Conservation (phyloP, 2,329 filamentous ascomycete species). For the Stemphylium lycopersici region DNA sequence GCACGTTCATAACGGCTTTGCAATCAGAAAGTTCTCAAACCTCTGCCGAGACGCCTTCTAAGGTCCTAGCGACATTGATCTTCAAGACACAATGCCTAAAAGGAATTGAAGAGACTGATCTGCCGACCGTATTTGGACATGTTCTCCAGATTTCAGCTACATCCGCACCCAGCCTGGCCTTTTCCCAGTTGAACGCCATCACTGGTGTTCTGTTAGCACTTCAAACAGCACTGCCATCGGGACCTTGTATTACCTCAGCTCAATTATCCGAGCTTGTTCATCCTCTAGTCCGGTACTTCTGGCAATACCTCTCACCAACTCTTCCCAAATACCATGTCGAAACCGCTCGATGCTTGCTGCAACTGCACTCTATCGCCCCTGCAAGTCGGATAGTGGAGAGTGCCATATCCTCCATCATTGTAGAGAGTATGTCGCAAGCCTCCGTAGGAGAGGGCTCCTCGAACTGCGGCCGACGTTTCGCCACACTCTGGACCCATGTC, state of each 20-base stretch:
- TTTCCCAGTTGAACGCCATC: slow-evolving; percentile 40
- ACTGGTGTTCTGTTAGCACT: slow-evolving; percentile 42
- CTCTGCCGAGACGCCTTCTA: slow-evolving; percentile 39
- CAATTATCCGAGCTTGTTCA: slow-evolving; percentile 69
- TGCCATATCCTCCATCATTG: slow-evolving; percentile 72
- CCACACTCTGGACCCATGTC: slow-evolving; percentile 81
- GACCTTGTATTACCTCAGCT: slow-evolving; percentile 39
- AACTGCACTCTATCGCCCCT: slow-evolving; percentile 75
- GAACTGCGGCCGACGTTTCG: slow-evolving; percentile 72
- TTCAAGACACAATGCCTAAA: slow-evolving; percentile 37
- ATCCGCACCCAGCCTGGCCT: slow-evolving; percentile 21
- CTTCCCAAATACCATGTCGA: slow-evolving; percentile 95
- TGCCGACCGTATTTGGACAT: slow-evolving; percentile 31
- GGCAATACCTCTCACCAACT: slow-evolving; percentile 79
- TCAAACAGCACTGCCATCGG: slow-evolving; percentile 32
- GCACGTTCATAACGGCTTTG: slow-evolving; percentile 34
- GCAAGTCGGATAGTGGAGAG: slow-evolving; percentile 79
- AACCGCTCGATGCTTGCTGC: slow-evolving; percentile 83
- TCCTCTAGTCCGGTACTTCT: slow-evolving; percentile 73
- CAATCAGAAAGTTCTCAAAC: slow-evolving; percentile 10
- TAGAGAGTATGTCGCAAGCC: slow-evolving; percentile 12
- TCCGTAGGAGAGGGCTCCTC: slow-evolving; percentile 8
- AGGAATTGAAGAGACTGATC: slow-evolving; percentile 35
- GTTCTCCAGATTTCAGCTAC: slow-evolving; percentile 20
- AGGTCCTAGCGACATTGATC: slow-evolving; percentile 42